These are phyloP conservation scores for Pugionium dolabratum DNA, from an alignment of 345 rosid species.

Conservation along the genomic window DNA sequence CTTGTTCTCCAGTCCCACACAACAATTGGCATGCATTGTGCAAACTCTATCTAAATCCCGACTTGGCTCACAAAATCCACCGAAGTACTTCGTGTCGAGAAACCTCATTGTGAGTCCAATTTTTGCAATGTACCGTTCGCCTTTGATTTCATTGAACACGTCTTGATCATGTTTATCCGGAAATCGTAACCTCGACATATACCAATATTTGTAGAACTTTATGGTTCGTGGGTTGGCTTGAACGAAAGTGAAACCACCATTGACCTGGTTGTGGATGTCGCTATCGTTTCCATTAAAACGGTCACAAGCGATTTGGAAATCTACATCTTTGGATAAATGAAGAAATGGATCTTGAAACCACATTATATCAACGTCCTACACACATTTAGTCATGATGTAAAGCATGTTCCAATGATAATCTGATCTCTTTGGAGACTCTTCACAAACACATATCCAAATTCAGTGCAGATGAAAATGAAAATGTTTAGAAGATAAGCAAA, in stretches of 20 bases:
- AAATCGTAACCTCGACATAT: slow-evolving; percentile 42
- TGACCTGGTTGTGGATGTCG: slow-evolving; percentile 44
- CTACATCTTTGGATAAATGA: slow-evolving; percentile 49
- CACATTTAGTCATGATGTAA: not conserved
- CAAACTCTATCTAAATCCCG: slow-evolving; percentile 53
- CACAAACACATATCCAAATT: no score
- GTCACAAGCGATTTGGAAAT: slow-evolving; percentile 82
- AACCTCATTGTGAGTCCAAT: slow-evolving; percentile 54
- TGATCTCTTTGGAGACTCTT: no score
- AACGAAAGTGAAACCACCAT: slow-evolving; percentile 69
- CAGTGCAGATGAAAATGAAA: no score
- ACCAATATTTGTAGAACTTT: slow-evolving; percentile 68
- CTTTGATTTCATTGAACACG: slow-evolving; percentile 33
- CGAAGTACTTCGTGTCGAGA: slow-evolving; percentile 58
- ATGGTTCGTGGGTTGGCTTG: slow-evolving; percentile 56
- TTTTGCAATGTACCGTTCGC: not conserved
- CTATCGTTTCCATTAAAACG: slow-evolving; percentile 43
- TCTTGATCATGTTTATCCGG: slow-evolving; percentile 47
- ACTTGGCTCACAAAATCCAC: slow-evolving; percentile 67
- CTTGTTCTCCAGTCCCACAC: slow-evolving; percentile 56
- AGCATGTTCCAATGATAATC: no score
- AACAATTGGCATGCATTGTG: slow-evolving; percentile 90
- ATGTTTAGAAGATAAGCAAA: no score
- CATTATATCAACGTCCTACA: slow-evolving; percentile 74
- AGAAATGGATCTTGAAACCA: slow-evolving; percentile 77